phyloP scores from a whole-genome alignment of 805 yeast species.

The Wickerhamiella occidentalis region DNA sequence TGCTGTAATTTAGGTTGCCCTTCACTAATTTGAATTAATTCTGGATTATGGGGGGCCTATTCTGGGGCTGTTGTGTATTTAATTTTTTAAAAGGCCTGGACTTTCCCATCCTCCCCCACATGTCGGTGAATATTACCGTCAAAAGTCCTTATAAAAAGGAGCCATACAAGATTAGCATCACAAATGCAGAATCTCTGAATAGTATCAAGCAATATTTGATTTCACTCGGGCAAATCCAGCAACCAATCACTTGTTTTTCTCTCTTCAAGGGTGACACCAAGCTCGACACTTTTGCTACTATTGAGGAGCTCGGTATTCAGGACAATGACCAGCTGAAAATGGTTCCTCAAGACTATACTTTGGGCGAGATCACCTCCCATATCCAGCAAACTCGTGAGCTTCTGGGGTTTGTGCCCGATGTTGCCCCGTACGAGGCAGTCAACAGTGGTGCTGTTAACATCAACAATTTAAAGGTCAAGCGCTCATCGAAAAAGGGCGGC shows the following conservation, averaged over 20 bases:
- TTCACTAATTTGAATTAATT: too few species aligned
- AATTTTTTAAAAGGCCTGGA: too few species aligned
- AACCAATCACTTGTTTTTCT: conserved; percentile 46
- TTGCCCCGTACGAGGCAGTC: conserved; percentile 22
- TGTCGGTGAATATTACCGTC: conserved; percentile 16
- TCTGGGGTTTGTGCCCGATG: conserved; percentile 34
- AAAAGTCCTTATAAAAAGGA: conserved; percentile 20
- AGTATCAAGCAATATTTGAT: conserved; percentile 48
- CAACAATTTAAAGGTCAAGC: conserved; percentile 22
- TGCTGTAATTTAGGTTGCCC: conserved; percentile 1
- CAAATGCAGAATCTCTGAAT: conserved; percentile 37
- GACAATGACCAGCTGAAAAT: conserved; percentile 35
- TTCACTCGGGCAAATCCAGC: conserved; percentile 45
- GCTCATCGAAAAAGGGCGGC: conserved; percentile 10
- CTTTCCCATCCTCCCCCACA: conserved; percentile 3
- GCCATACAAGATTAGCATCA: conserved; percentile 20
- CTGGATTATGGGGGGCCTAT: too few species aligned
- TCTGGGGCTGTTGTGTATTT: too few species aligned
- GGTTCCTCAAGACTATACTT: conserved; percentile 47
- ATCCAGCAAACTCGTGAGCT: conserved; percentile 51
- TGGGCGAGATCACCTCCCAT: conserved; percentile 49
- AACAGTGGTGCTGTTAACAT: conserved; percentile 20
- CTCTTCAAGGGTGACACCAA: conserved; percentile 32
- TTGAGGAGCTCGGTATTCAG: conserved; percentile 26
- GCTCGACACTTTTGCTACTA: conserved; percentile 25